Conservation (phyloP, 768 basidiomycete species). For the Boletellus ananas region DNA sequence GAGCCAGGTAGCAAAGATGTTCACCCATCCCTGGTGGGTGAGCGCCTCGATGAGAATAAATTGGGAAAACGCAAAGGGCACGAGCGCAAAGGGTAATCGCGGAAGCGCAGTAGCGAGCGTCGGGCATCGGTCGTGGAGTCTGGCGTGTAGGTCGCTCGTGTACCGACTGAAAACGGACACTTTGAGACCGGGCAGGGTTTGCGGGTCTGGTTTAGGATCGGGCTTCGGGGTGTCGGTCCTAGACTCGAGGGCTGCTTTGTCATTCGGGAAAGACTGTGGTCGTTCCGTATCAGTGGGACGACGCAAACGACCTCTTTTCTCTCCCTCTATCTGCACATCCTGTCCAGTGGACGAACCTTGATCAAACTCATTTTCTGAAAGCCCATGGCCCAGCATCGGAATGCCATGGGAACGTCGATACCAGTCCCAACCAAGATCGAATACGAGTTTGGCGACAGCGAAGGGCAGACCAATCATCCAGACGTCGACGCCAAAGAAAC, state of each 20-base stretch:
- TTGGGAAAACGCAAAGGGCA: slow-evolving; percentile 92
- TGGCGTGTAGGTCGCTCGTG: background rate
- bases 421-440: slow-evolving; percentile 62
- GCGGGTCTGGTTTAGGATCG: background rate
- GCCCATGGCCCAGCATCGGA: slow-evolving; percentile 2
- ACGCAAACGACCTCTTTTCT: too few relatives aligned
- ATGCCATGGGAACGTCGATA: slow-evolving; percentile 37
- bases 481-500: slow-evolving; percentile 74
- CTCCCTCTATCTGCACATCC: too few relatives aligned
- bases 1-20: slow-evolving; percentile 73
- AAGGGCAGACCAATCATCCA: slow-evolving; percentile 86
- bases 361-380: too few relatives aligned
- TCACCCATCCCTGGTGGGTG: slow-evolving; percentile 81
- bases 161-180: background rate
- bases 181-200: background rate
- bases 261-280: background rate
- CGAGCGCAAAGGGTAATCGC: slow-evolving; percentile 74
- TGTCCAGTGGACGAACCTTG: background rate
- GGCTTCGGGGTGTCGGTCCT: background rate
- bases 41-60: slow-evolving; percentile 92
- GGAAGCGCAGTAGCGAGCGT: slow-evolving; percentile 63
- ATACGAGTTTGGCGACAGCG: slow-evolving; percentile 63
- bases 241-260: background rate
- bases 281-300: background rate
- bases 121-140: slow-evolving; percentile 49